phyloP scores from a whole-genome alignment of 2,329 filamentous ascomycete genomes.

The Camillea tinctor region DNA sequence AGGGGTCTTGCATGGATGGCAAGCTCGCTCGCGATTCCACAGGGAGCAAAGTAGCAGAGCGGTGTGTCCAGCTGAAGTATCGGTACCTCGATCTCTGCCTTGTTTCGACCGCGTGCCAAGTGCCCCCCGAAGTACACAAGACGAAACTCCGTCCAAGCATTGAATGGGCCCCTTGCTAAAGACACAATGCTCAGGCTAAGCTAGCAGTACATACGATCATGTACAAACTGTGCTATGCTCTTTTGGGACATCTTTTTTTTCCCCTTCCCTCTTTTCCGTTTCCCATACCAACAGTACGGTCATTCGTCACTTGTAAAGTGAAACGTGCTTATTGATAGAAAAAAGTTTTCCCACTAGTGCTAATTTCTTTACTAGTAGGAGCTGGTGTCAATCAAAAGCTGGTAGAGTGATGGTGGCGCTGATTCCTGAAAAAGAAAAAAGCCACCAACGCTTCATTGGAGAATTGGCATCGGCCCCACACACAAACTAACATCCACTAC shows the following conservation, averaged over 20 bases:
- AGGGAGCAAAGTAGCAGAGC: slow-evolving; percentile 27
- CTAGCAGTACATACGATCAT: slow-evolving; percentile 15
- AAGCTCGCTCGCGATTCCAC: slow-evolving; percentile 21
- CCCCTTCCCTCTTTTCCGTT: not conserved
- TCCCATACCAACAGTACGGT: not conserved
- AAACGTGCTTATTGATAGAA: slow-evolving; percentile 15
- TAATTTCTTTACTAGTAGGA: not conserved
- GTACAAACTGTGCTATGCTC: slow-evolving; percentile 7
- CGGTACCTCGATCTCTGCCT: slow-evolving; percentile 22
- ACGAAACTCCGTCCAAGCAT: slow-evolving; percentile 20
- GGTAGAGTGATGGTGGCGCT: slow-evolving; percentile 21
- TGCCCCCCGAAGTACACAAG: slow-evolving; percentile 9
- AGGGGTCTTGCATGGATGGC: slow-evolving; percentile 23
- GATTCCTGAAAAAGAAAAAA: slow-evolving; percentile 17
- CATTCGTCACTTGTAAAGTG: slow-evolving; percentile 20
- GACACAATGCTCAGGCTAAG: slow-evolving; percentile 15
- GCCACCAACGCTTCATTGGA: slow-evolving; percentile 12
- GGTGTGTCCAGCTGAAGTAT: slow-evolving; percentile 32
- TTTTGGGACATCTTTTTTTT: not conserved
- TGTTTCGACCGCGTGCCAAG: slow-evolving; percentile 11
- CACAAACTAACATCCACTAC: slow-evolving; percentile 15
- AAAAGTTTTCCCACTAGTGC: slow-evolving; percentile 6
- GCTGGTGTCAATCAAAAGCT: slow-evolving; percentile 15
- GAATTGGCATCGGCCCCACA: slow-evolving; percentile 19
- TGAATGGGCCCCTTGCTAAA: slow-evolving; percentile 18